These are phyloP conservation scores for Lactifluus piperatus DNA, from an alignment of 768 basidiomycete genomes.

Conservation along the genomic window DNA sequence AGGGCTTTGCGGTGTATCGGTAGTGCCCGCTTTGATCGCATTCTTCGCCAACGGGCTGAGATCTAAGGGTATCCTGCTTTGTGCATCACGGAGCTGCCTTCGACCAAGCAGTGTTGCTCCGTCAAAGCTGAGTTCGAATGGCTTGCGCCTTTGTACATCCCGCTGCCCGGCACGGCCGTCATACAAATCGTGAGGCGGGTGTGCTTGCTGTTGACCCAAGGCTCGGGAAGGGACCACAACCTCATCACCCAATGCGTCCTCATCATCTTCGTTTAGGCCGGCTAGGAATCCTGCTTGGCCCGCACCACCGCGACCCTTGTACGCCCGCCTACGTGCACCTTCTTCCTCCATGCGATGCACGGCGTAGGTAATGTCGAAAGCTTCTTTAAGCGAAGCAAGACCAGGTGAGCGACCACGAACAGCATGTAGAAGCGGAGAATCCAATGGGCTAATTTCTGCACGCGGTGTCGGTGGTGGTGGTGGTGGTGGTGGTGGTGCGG, in stretches of 20 bases:
- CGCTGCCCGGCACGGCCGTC: constrained; percentile 66
- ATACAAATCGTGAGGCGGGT: constrained; percentile 25
- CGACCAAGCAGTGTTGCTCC: constrained; percentile 80
- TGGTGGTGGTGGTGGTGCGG: constrained; percentile 53
- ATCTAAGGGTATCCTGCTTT: constrained; percentile 22
- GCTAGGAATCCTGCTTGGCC: constrained; percentile 68
- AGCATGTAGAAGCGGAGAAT: constrained; percentile 85
- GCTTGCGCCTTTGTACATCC: constrained; percentile 40
- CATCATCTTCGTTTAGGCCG: constrained; percentile 92
- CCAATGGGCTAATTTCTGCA: constrained; percentile 42
- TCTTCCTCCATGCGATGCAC: constrained; percentile 99
- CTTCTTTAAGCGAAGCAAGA: constrained; percentile 87
- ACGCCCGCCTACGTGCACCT: constrained; percentile 77
- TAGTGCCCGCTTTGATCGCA: constrained; percentile 12
- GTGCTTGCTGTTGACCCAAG: constrained; percentile 8
- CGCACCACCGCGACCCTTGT: constrained; percentile 69
- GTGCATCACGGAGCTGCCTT: constrained; percentile 38
- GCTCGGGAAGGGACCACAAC: constrained; percentile 31
- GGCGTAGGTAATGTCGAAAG: constrained; percentile 97
- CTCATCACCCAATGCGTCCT: constrained; percentile 50
- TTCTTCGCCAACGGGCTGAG: constrained; percentile 32
- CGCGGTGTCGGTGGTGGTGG: constrained; percentile 60
- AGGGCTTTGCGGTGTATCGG: constrained; percentile 20
- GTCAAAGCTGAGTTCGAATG: constrained; percentile 82
- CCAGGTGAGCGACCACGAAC: constrained; percentile 87